Conservation (phyloP, 2,329 filamentous ascomycete species). For the Stagonosporopsis rhizophila region DNA sequence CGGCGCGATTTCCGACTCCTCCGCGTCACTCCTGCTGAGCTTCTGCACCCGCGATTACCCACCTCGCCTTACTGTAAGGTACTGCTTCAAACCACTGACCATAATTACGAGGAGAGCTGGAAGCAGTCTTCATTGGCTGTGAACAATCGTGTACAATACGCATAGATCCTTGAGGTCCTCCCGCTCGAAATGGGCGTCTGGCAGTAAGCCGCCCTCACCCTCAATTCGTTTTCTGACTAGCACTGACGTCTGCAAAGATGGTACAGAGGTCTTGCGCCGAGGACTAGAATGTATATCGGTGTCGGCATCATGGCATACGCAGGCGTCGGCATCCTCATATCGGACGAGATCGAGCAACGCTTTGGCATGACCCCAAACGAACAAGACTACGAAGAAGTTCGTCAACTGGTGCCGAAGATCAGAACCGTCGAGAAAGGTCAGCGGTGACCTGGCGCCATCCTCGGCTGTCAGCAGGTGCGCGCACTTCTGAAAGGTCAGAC, state of each 20-base stretch:
- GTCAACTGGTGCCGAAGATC: slow-evolving; percentile 68
- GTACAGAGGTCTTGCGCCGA: slow-evolving; percentile 75
- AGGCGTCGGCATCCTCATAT: slow-evolving; percentile 72
- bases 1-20: slow-evolving; percentile 9
- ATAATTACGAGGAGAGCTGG: background rate
- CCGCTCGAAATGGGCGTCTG: slow-evolving; percentile 44
- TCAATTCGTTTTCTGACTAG: background rate
- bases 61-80: background rate
- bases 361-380: slow-evolving; percentile 76
- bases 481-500: background rate
- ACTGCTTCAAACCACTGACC: no score
- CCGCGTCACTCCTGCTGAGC: background rate
- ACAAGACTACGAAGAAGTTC: slow-evolving; percentile 73
- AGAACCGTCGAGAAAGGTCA: slow-evolving; percentile 41
- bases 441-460: background rate
- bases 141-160: background rate
- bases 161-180: background rate
- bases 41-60: background rate
- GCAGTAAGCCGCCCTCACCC: slow-evolving; percentile 37
- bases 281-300: slow-evolving; percentile 75
- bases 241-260: slow-evolving; percentile 33
- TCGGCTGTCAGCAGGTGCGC: background rate
- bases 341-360: slow-evolving; percentile 75
- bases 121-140: no score
- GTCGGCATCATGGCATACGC: slow-evolving; percentile 80